These are phyloP conservation scores for Sequoiadendron giganteum DNA, from an alignment of 75 land plant species.

Conservation along the genomic window DNA sequence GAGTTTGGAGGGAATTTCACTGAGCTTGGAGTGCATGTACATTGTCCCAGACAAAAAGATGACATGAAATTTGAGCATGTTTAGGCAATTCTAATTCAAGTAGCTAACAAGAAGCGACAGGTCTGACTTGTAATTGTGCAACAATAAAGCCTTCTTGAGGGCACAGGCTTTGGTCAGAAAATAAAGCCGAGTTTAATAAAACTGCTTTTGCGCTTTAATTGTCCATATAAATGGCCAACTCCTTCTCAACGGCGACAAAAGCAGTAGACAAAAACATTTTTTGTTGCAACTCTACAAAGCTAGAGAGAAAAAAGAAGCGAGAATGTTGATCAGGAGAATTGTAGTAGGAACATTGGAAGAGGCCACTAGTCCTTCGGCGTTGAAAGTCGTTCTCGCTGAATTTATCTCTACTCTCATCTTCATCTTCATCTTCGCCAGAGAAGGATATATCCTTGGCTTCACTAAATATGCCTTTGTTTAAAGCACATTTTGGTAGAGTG, in stretches of 20 bases:
- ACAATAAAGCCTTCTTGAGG: neutral
- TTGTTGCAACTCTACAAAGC: too few relatives aligned
- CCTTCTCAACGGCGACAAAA: neutral
- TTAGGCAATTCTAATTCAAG: too few relatives aligned
- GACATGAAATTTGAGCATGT: too few relatives aligned
- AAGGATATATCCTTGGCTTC: slow-evolving; percentile 18
- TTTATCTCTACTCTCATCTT: slow-evolving; percentile 16
- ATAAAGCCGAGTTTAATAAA: neutral
- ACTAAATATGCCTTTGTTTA: neutral
- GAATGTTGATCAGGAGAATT: slow-evolving; percentile 28
- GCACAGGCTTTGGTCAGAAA: too few relatives aligned
- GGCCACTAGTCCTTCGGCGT: neutral
- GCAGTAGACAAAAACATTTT: neutral
- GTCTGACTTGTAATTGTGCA: neutral
- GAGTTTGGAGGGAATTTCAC: too few relatives aligned
- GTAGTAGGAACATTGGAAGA: slow-evolving; percentile 36
- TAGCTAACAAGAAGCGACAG: neutral
- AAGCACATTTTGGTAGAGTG: neutral
- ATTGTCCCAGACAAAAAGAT: too few relatives aligned
- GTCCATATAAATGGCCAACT: neutral
- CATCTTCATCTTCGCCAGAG: slow-evolving; percentile 25
- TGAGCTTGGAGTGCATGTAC: too few relatives aligned
- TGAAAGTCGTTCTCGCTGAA: slow-evolving; percentile 12
- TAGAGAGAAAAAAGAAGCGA: neutral
- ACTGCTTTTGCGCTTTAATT: neutral